Evolutionary conservation across 169 alveolate genomes (phyloP), one percentile per base, ranked within the genome.

Genomic region (Cryptosporidium ubiquitum): DNA sequence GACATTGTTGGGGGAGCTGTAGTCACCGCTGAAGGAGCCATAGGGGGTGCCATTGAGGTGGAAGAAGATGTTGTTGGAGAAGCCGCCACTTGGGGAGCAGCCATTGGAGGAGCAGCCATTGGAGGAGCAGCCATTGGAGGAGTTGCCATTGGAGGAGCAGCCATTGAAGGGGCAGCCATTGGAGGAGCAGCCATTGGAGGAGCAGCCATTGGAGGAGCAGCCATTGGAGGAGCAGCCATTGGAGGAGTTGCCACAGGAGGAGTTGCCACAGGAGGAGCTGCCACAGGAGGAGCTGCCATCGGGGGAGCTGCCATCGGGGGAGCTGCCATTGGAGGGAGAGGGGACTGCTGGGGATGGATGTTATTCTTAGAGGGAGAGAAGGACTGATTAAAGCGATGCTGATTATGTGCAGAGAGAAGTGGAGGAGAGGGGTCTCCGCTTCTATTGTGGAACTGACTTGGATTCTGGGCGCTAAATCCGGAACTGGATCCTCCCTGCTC

Each of bases 291-390:
- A 6, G 55, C 55, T 37, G 37, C 0, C 23, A 37, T 37, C 20
- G 74, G 61, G n/a, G 79, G 35, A 37, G 60, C 64, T 18, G 84
- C 40, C 35, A 39, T 58, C 18, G 61, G 29, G 42, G 74, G 55
- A 52, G 84, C 64, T 40, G 35, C 49, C 23, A 35, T 33, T 29
- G 47, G 44, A 64, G 44, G 70, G 10, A 14, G 71, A 55, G 66
- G 66, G 0, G 73, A 31, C 5, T 47, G 12, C 5, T 47, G 55
- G 16, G 20, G 3, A 47, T 47, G 55, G 2, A 14, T n/a, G 16
- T 12, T 18, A 14, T 47, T n/a, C 12, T 47, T 4, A 14, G 55
- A 47, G n/a, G 55, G 55, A 47, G 55, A 47, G 20, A 47, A 47
- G 5, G 23, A 5, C 55, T 47, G 55, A 2, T 12, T 12, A 47